Conservation (phyloP, 2,329 filamentous ascomycete genomes). For the Didymella lethalis region DNA sequence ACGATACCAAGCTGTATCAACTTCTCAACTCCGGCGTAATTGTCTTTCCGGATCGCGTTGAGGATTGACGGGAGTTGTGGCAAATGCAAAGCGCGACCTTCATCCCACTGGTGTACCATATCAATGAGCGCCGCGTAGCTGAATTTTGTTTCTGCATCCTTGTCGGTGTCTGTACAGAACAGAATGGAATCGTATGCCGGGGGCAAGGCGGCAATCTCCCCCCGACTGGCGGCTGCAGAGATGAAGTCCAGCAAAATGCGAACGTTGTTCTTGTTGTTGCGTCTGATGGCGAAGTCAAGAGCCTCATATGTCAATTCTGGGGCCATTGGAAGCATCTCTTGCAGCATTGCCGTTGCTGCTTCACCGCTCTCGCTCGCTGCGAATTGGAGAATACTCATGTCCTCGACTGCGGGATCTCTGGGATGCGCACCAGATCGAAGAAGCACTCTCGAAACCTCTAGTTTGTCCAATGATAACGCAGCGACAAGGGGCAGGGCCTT, state of each 20-base stretch:
- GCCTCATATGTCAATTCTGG: constrained; percentile 30
- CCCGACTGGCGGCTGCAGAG: constrained; percentile 24
- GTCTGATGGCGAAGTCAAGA: constrained; percentile 28
- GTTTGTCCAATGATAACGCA: constrained; percentile 22
- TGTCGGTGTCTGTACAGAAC: constrained; percentile 16
- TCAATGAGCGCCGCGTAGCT: constrained; percentile 25
- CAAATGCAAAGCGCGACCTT: constrained; percentile 20
- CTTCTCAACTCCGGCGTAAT: constrained; percentile 29
- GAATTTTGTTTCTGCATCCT: constrained; percentile 12
- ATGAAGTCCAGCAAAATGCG: constrained; percentile 27
- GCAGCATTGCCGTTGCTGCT: constrained; percentile 23
- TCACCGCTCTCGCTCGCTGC: constrained; percentile 24
- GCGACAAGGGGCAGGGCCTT: constrained; percentile 27
- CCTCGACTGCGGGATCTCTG: constrained; percentile 28
- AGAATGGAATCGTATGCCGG: constrained; percentile 28
- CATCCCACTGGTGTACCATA: constrained; percentile 30
- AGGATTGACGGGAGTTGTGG: constrained; percentile 28
- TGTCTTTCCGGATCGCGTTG: constrained; percentile 29
- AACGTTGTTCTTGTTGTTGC: constrained; percentile 25
- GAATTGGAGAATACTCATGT: constrained; percentile 30
- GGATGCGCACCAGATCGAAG: constrained; percentile 30
- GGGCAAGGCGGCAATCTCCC: constrained; percentile 27
- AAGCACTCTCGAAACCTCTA: constrained; percentile 26
- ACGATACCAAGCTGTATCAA: constrained; percentile 25
- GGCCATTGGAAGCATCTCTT: constrained; percentile 27